Evolutionary conservation across 2,329 filamentous ascomycete genomes (phyloP).

Genomic region (Metarhizium brunneum): DNA sequence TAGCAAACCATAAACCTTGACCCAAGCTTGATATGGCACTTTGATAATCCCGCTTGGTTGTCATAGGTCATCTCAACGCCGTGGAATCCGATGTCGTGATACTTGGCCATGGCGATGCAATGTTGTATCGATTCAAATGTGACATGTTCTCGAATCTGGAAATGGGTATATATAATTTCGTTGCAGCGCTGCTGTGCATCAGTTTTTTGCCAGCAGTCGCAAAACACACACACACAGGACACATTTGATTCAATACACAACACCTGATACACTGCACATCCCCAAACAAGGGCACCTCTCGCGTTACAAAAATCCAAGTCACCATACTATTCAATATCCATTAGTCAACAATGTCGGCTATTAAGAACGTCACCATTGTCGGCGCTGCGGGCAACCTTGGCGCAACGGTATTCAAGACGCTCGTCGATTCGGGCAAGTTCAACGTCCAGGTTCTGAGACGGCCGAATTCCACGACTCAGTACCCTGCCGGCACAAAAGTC

Average conservation of each 20-base stretch:
- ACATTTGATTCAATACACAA: background rate
- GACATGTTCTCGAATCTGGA: background rate
- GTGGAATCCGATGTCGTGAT: background rate
- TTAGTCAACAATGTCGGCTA: conserved; percentile 16
- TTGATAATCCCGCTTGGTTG: background rate
- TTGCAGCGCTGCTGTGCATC: background rate
- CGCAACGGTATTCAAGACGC: conserved; percentile 18
- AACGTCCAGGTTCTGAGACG: conserved; percentile 27
- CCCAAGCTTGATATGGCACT: background rate
- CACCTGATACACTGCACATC: background rate
- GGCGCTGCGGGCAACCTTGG: conserved; percentile 29
- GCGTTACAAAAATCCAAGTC: background rate
- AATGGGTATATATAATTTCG: background rate
- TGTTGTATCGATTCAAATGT: background rate
- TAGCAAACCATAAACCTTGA: background rate
- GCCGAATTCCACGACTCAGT: conserved; percentile 28
- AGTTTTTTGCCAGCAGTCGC: background rate
- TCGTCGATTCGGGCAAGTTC: conserved; percentile 23
- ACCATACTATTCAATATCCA: background rate
- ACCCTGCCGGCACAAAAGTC: conserved; percentile 20
- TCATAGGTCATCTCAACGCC: background rate
- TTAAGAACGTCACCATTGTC: conserved; percentile 28
- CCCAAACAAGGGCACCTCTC: background rate
- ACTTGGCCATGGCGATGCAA: background rate
- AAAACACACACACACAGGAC: background rate